phyloP scores from a whole-genome alignment of 2,329 filamentous ascomycete species.

The Bisporella sp. region DNA sequence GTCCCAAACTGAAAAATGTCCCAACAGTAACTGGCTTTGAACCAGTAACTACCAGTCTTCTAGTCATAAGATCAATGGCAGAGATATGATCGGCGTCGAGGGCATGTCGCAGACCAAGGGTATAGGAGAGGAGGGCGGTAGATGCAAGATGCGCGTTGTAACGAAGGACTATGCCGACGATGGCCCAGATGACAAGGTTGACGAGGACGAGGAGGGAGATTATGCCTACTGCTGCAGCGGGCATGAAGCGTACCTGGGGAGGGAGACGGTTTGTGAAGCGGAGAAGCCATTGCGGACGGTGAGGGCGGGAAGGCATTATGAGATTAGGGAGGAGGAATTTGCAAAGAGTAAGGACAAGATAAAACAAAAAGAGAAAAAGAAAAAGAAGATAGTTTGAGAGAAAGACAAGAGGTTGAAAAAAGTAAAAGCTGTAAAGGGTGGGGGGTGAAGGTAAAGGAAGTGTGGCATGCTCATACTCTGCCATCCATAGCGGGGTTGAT shows the following conservation, averaged over 20 bases:
- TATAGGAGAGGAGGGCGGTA: conserved; percentile 78
- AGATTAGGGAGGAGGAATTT: not conserved
- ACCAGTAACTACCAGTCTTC: conserved; percentile 77
- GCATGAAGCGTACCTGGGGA: conserved; percentile 5
- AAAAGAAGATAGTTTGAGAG: no score
- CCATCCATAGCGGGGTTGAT: no score
- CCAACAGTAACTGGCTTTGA: conserved; percentile 86
- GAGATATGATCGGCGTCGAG: conserved; percentile 88
- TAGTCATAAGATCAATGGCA: conserved; percentile 92
- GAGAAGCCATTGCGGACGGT: not conserved
- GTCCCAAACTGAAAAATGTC: conserved; percentile 88
- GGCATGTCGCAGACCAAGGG: conserved; percentile 86
- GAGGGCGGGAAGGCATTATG: not conserved
- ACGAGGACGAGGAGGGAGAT: conserved; percentile 44
- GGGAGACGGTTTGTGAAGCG: not conserved
- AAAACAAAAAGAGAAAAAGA: no score
- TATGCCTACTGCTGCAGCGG: conserved; percentile 28
- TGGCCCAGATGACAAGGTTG: conserved; percentile 51
- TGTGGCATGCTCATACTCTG: no score
- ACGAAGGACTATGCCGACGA: conserved; percentile 43
- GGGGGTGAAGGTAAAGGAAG: no score
- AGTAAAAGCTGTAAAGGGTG: no score
- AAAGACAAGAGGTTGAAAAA: no score
- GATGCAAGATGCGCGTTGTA: conserved; percentile 59
- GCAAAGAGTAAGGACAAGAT: no score